A percentile compares a stretch with the other conserved stretches of the same genome.
These are phyloP conservation scores for Chrysoporthe deuterocubensis DNA, from an alignment of 2,329 filamentous ascomycete genomes.

Conservation along the genomic window DNA sequence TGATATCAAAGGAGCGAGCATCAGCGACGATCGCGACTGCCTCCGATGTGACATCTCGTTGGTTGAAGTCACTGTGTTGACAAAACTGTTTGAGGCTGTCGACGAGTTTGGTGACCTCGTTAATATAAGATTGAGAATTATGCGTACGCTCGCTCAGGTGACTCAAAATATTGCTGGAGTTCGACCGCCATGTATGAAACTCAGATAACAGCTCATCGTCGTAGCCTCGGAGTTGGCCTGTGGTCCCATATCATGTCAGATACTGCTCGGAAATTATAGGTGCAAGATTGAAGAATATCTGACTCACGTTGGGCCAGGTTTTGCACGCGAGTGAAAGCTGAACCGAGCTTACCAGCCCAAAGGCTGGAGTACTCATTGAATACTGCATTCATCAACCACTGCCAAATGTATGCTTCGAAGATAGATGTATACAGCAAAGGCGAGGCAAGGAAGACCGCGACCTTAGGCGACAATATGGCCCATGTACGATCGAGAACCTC, in stretches of 20 bases:
- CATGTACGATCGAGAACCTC: background rate
- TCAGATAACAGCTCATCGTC: background rate
- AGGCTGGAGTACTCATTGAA: background rate
- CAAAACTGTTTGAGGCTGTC: background rate
- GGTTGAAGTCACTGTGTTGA: background rate
- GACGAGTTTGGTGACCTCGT: background rate
- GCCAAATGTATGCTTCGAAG: slow-evolving; percentile 23
- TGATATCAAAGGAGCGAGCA: slow-evolving; percentile 13
- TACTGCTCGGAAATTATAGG: accelerated
- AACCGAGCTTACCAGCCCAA: slow-evolving; percentile 15
- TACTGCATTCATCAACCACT: background rate
- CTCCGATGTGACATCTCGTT: background rate
- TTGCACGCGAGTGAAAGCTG: background rate
- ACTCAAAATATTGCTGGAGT: slow-evolving; percentile 21
- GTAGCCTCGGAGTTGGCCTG: background rate
- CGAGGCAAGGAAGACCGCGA: background rate
- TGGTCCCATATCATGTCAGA: slow-evolving; percentile 13
- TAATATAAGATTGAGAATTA: background rate
- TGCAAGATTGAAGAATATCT: background rate
- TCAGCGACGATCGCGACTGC: slow-evolving; percentile 4
- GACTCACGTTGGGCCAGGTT: background rate
- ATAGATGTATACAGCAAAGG: background rate
- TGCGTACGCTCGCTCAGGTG: background rate
- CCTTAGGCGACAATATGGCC: background rate
- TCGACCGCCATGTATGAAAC: slow-evolving; percentile 28